Conservation (phyloP, 441 rosid genomes). For the Lepidium campestre region DNA sequence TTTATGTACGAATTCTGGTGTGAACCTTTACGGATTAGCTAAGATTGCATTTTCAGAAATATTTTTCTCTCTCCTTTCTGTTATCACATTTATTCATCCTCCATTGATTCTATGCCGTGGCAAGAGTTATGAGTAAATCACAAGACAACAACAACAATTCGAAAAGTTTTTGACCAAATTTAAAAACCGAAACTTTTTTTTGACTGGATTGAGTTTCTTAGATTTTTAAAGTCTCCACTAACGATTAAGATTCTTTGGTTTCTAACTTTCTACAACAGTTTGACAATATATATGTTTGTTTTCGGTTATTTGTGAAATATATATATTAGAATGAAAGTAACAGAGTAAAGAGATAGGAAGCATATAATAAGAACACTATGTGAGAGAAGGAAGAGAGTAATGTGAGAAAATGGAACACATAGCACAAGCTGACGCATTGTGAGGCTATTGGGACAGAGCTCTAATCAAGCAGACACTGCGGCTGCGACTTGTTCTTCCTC, state of each 20-base stretch:
- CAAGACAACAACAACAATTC: not conserved
- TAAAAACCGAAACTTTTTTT: too few species aligned
- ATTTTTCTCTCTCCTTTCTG: too few species aligned
- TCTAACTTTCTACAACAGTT: not conserved
- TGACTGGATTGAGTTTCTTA: not conserved
- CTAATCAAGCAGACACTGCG: constrained; percentile 39
- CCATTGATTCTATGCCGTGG: not conserved
- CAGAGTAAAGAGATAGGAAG: constrained; percentile 13
- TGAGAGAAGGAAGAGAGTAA: not conserved
- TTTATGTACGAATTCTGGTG: too few species aligned
- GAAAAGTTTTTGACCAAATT: too few species aligned
- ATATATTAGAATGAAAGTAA: not conserved
- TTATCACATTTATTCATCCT: too few species aligned
- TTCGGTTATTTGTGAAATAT: not conserved
- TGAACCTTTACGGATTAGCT: too few species aligned
- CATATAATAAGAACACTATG: constrained; percentile 9
- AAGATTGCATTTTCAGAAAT: too few species aligned
- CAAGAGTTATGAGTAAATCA: not conserved
- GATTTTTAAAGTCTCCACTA: not conserved
- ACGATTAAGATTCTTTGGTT: not conserved
- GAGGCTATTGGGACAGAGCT: not conserved
- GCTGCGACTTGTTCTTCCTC: constrained; percentile 87
- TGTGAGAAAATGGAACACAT: not conserved
- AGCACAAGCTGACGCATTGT: not conserved
- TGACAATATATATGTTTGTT: not conserved